These are phyloP conservation scores for Coemansia sp. DNA, from an alignment of 192 early-diverging fungal genomes.

Conservation along the genomic window DNA sequence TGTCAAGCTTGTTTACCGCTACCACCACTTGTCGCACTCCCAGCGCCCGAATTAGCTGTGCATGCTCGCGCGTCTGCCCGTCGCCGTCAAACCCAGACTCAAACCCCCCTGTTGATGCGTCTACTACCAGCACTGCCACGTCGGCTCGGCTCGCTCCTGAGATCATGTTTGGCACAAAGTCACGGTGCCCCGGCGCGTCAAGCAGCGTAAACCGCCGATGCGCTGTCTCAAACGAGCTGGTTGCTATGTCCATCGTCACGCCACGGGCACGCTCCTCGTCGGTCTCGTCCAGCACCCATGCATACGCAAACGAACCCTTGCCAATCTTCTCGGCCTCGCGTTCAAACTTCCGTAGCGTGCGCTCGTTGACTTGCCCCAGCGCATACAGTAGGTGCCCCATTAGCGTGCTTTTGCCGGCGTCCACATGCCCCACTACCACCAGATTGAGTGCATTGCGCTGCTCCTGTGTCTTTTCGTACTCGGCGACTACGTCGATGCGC, in stretches of 20 bases:
- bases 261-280: slow-evolving; percentile 86
- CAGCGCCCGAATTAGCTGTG: slow-evolving; percentile 83
- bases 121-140: slow-evolving; percentile 91
- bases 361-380: slow-evolving; percentile 69
- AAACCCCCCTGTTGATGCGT: slow-evolving; percentile 85
- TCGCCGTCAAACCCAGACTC: slow-evolving; percentile 92
- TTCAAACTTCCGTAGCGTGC: slow-evolving; percentile 84
- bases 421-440: slow-evolving; percentile 89
- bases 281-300: slow-evolving; percentile 97
- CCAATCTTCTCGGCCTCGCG: slow-evolving; percentile 89
- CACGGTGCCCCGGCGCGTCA: slow-evolving; percentile 96
- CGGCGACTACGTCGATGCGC: slow-evolving; percentile 41
- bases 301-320: slow-evolving; percentile 94
- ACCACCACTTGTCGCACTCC: slow-evolving; percentile 92
- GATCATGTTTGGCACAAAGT: slow-evolving; percentile 99
- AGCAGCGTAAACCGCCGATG: slow-evolving; percentile 80
- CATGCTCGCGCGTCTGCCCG: slow-evolving; percentile 97
- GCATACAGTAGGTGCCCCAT: slow-evolving; percentile 84
- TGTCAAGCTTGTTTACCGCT: slow-evolving; percentile 95
- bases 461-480: slow-evolving; percentile 35
- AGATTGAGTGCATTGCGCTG: slow-evolving; percentile 69
- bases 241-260: slow-evolving; percentile 96
- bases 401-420: slow-evolving; percentile 92
- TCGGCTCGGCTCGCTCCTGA: slow-evolving; percentile 90
- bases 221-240: slow-evolving; percentile 82